Percentiles rank a stretch among this genome's conserved stretches.
phyloP scores from a whole-genome alignment of 169 alveolate species.

The Plasmodium gonderi region DNA sequence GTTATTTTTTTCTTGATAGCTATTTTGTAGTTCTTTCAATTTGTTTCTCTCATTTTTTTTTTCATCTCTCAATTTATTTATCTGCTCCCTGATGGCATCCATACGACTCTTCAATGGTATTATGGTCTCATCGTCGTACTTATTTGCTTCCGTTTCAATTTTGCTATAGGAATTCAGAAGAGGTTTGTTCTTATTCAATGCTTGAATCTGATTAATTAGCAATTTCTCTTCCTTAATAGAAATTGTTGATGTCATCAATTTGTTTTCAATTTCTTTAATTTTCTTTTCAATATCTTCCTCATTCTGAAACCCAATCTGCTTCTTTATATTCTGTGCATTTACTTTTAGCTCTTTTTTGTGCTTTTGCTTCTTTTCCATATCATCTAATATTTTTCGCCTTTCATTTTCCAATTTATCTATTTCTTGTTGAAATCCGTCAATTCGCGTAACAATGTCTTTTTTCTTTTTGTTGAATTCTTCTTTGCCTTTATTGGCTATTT shows the following conservation, averaged over 20 bases:
- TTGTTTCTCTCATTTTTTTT: slow-evolving; percentile 42
- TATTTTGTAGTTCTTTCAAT: slow-evolving; percentile 67
- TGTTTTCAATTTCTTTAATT: slow-evolving; percentile 80
- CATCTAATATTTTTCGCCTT: slow-evolving; percentile 78
- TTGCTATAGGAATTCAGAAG: slow-evolving; percentile 77
- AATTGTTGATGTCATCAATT: slow-evolving; percentile 83
- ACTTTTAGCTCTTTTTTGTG: slow-evolving; percentile 80
- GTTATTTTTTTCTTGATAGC: slow-evolving; percentile 62
- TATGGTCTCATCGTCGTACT: slow-evolving; percentile 72
- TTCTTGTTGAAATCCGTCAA: slow-evolving; percentile 79
- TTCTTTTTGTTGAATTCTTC: slow-evolving; percentile 77
- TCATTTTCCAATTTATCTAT: slow-evolving; percentile 80
- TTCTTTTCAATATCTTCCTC: slow-evolving; percentile 83
- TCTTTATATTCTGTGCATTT: slow-evolving; percentile 78
- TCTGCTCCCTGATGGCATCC: slow-evolving; percentile 62
- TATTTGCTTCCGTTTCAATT: slow-evolving; percentile 77
- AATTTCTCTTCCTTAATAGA: slow-evolving; percentile 85
- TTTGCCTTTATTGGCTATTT: slow-evolving; percentile 79
- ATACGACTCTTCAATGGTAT: slow-evolving; percentile 43
- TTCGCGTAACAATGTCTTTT: slow-evolving; percentile 77
- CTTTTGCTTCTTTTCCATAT: slow-evolving; percentile 79
- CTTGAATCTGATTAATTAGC: slow-evolving; percentile 81
- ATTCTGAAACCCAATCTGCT: slow-evolving; percentile 80
- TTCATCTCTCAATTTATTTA: slow-evolving; percentile 52
- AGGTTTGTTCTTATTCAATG: slow-evolving; percentile 79